Conservation (phyloP, 2,329 filamentous ascomycete genomes). For the Erysiphe pulchra region DNA sequence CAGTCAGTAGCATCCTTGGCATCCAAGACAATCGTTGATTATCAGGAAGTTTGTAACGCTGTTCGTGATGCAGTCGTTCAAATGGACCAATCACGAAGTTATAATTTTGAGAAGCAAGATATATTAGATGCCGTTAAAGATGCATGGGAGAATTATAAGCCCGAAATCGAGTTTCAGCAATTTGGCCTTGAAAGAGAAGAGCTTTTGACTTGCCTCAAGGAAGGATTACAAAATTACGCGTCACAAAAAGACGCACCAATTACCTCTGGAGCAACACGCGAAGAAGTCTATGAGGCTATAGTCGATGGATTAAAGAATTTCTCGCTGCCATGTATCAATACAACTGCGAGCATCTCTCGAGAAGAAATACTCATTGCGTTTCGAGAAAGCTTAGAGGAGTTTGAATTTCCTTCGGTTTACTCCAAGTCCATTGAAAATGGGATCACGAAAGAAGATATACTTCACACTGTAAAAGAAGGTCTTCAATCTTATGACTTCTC, state of each 20-base stretch:
- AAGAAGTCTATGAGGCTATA: conserved; percentile 66
- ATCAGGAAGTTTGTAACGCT: conserved; percentile 64
- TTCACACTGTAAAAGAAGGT: conserved; percentile 36
- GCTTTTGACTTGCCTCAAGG: conserved; percentile 60
- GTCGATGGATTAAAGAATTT: conserved; percentile 70
- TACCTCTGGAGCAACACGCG: conserved; percentile 40
- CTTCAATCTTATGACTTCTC: conserved; percentile 25
- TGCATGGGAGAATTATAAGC: conserved; percentile 85
- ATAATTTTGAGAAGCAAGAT: conserved; percentile 47
- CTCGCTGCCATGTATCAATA: conserved; percentile 44
- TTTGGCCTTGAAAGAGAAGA: conserved; percentile 79
- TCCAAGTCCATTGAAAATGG: conserved; percentile 30
- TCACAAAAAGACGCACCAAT: conserved; percentile 16
- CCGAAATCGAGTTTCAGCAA: conserved; percentile 73
- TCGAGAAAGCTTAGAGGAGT: conserved; percentile 63
- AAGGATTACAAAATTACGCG: conserved; percentile 57
- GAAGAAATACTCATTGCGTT: conserved; percentile 70
- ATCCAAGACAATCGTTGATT: conserved; percentile 41
- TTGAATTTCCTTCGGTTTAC: conserved; percentile 37
- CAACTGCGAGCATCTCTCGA: conserved; percentile 41
- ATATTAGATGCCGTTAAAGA: conserved; percentile 70
- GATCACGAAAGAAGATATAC: conserved; percentile 33
- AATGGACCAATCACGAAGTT: conserved; percentile 22
- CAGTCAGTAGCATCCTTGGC: conserved; percentile 38
- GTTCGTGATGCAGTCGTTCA: conserved; percentile 49